phyloP scores from a whole-genome alignment of 352 stramenopile genomes.

The Phytopythium mirpurense region DNA sequence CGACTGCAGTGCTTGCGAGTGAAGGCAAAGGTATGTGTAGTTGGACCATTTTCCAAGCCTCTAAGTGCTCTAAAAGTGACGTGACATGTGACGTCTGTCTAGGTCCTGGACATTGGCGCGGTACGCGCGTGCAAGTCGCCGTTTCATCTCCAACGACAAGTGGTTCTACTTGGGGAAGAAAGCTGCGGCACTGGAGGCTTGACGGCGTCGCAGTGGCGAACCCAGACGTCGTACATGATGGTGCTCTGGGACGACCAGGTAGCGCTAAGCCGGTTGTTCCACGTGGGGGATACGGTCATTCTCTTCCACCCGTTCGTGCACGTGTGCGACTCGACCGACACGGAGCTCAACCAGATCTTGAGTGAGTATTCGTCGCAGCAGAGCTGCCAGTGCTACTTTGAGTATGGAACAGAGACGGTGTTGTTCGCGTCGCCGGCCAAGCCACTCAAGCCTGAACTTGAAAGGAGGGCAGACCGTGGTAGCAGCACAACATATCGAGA shows the following conservation, averaged over 20 bases:
- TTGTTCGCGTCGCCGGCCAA: constrained; percentile 26
- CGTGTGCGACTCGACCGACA: constrained; percentile 31
- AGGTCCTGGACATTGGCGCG: constrained; percentile 63
- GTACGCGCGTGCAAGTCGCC: constrained; percentile 53
- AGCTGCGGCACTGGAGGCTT: not conserved
- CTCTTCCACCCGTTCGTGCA: constrained; percentile 63
- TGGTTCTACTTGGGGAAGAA: constrained; percentile 47
- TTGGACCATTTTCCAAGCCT: too few species aligned
- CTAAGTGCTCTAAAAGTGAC: not conserved
- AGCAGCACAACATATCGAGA: not conserved
- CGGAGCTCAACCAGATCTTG: constrained; percentile 48
- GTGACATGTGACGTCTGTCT: not conserved
- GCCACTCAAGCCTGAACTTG: not conserved
- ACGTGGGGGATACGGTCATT: constrained; percentile 47
- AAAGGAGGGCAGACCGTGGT: not conserved
- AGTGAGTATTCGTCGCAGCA: constrained; percentile 56
- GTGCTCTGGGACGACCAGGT: constrained; percentile 73
- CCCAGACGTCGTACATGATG: constrained; percentile 37
- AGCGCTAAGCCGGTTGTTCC: constrained; percentile 51
- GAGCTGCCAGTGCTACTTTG: constrained; percentile 46
- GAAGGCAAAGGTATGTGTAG: constrained; percentile 26
- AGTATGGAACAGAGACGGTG: constrained; percentile 57
- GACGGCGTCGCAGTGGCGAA: constrained; percentile 8
- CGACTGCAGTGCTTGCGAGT: constrained; percentile 32
- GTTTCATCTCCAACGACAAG: constrained; percentile 53